phyloP scores from a whole-genome alignment of 345 rosid species.

The Ceriops decandra region DNA sequence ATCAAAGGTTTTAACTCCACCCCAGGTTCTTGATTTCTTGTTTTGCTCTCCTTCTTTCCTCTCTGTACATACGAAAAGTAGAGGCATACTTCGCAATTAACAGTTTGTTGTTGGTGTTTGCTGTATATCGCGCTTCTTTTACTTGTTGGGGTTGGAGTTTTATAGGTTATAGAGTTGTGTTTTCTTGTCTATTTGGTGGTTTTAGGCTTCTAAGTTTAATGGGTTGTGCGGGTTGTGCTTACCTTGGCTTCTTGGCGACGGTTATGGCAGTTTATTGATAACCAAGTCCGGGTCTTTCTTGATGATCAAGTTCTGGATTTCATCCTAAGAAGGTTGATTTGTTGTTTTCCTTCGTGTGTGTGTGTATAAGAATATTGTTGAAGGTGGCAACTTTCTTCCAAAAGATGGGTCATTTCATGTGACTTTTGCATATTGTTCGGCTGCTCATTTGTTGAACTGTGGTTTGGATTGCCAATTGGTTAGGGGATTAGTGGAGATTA shows the following conservation, averaged over 20 bases:
- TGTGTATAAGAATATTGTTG: constrained; percentile 6
- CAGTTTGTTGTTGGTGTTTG: background rate
- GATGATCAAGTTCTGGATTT: background rate
- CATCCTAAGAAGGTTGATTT: constrained; percentile 24
- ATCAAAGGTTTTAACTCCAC: constrained; percentile 29
- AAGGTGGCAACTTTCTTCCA: background rate
- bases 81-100: background rate
- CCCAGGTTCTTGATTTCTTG: constrained; percentile 44
- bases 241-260: constrained; percentile 27
- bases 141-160: constrained; percentile 28
- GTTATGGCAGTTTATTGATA: constrained; percentile 25
- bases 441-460: constrained; percentile 5
- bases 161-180: constrained; percentile 12
- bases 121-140: background rate
- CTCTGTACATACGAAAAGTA: constrained; percentile 5
- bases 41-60: background rate
- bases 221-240: constrained; percentile 43
- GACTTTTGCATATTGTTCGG: constrained; percentile 19
- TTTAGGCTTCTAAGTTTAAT: constrained; percentile 15
- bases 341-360: constrained; percentile 14
- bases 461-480: constrained; percentile 17
- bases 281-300: constrained; percentile 22
- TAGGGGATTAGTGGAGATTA: constrained; percentile 7
- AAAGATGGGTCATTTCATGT: constrained; percentile 18
- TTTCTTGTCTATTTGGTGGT: constrained; percentile 22